Evolutionary conservation across 192 early-diverging fungal genomes (phyloP).

Genomic region (Entomortierella chlamydospora): DNA sequence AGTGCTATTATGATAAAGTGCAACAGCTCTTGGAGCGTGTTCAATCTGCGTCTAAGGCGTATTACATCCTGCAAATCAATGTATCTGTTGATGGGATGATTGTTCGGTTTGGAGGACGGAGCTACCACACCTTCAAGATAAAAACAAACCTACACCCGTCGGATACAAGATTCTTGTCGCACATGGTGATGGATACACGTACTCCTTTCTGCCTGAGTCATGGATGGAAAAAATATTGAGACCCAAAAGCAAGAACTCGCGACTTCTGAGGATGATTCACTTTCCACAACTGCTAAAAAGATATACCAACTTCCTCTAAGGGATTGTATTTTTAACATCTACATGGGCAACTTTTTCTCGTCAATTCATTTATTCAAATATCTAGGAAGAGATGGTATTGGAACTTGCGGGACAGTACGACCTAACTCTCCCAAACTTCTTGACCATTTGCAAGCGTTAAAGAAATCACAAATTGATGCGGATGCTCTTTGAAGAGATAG

Average conservation of each 20-base stretch:
- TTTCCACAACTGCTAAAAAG: no score
- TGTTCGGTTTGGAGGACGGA: slow-evolving; percentile 28
- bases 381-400: slow-evolving; percentile 14
- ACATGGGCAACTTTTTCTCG: slow-evolving; percentile 53
- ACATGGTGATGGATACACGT: slow-evolving; percentile 51
- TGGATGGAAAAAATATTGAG: background rate
- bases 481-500: background rate
- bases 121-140: slow-evolving; percentile 37
- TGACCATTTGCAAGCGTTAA: slow-evolving; percentile 5
- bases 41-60: background rate
- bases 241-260: background rate
- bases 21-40: background rate
- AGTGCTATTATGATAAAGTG: background rate
- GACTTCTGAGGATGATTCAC: no score
- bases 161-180: slow-evolving; percentile 46
- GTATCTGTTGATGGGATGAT: slow-evolving; percentile 51
- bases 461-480: slow-evolving; percentile 2
- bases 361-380: slow-evolving; percentile 26
- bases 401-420: slow-evolving; percentile 24
- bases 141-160: slow-evolving; percentile 38
- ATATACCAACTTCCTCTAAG: slow-evolving; percentile 15
- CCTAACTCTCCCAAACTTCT: slow-evolving; percentile 11
- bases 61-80: slow-evolving; percentile 27
- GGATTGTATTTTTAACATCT: slow-evolving; percentile 14
- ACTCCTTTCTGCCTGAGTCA: slow-evolving; percentile 32